Evolutionary conservation across 805 yeast genomes (phyloP).

Genomic region (Wickerhamiella kazuoi): DNA sequence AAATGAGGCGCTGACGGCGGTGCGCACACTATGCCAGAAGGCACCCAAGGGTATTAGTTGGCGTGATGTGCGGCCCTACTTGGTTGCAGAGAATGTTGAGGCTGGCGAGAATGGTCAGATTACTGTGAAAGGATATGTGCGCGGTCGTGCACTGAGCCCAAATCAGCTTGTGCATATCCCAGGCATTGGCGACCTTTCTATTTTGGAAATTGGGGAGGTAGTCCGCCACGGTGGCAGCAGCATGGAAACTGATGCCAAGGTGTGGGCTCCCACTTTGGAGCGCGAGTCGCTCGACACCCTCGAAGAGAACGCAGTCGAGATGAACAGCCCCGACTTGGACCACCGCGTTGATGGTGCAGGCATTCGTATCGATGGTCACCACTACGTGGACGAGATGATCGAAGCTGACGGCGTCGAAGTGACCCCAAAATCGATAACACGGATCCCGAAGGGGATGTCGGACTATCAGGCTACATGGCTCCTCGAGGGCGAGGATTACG

Average conservation of each 20-base stretch:
- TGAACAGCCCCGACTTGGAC: conserved; percentile 19
- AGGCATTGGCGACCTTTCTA: conserved; percentile 75
- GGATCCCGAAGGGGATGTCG: conserved; percentile 53
- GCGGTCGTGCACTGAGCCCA: conserved; percentile 58
- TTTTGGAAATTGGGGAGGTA: conserved; percentile 40
- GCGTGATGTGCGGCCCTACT: conserved; percentile 86
- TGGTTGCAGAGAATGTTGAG: conserved; percentile 50
- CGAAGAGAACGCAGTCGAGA: conserved; percentile 11
- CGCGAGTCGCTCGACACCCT: conserved; percentile 19
- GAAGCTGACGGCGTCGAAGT: conserved; percentile 19
- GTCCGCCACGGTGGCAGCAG: conserved; percentile 20
- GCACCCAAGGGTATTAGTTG: conserved; percentile 72
- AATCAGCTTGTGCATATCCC: conserved; percentile 73
- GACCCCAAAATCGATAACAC: conserved; percentile 19
- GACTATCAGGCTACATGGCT: conserved; percentile 66
- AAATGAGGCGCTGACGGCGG: conserved; percentile 54
- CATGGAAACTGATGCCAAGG: conserved; percentile 18
- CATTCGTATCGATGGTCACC: conserved; percentile 39
- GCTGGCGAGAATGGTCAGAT: conserved; percentile 24
- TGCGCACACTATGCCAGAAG: conserved; percentile 66
- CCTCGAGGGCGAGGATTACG: conserved; percentile 28
- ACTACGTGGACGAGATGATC: conserved; percentile 24
- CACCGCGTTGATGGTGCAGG: conserved; percentile 24
- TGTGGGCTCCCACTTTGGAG: conserved; percentile 16
- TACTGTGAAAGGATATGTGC: conserved; percentile 58